phyloP scores from a whole-genome alignment of 2,329 filamentous ascomycete species.

The Penicillium sp. region DNA sequence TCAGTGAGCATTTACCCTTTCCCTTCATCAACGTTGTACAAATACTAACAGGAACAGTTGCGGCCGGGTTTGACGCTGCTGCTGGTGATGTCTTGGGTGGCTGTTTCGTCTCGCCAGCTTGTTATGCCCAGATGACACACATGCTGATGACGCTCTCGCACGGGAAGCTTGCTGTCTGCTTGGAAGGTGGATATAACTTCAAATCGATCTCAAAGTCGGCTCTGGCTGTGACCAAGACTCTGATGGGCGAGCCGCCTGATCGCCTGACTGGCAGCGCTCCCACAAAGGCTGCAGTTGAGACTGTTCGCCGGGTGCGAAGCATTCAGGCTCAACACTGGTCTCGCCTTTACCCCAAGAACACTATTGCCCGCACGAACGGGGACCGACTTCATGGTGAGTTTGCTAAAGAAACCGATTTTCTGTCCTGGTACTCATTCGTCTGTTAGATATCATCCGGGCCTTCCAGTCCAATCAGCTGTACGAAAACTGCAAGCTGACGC shows the following conservation, averaged over 20 bases:
- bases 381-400: slow-evolving; percentile 64
- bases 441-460: slow-evolving; percentile 69
- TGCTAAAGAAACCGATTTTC: not conserved
- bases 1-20: slow-evolving; percentile 51
- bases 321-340: slow-evolving; percentile 75
- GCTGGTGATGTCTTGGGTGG: slow-evolving; percentile 89
- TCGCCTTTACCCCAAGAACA: slow-evolving; percentile 71
- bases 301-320: slow-evolving; percentile 58
- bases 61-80: slow-evolving; percentile 93
- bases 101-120: slow-evolving; percentile 86
- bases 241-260: slow-evolving; percentile 92
- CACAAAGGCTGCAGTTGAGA: slow-evolving; percentile 55
- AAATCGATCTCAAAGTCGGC: slow-evolving; percentile 90
- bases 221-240: slow-evolving; percentile 82
- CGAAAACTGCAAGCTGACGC: slow-evolving; percentile 74
- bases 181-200: slow-evolving; percentile 96
- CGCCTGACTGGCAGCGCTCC: slow-evolving; percentile 52
- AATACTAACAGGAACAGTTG: slow-evolving; percentile 55
- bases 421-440: slow-evolving; percentile 7
- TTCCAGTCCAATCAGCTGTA: slow-evolving; percentile 73
- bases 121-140: slow-evolving; percentile 98
- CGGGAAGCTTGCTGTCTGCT: slow-evolving; percentile 86
- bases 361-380: slow-evolving; percentile 30
- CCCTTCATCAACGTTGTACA: not conserved
- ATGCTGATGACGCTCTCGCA: slow-evolving; percentile 95